Percentiles rank a stretch among this genome's conserved stretches.
phyloP scores from a whole-genome alignment of 768 basidiomycete genomes.

The Boletus eberwhitei region DNA sequence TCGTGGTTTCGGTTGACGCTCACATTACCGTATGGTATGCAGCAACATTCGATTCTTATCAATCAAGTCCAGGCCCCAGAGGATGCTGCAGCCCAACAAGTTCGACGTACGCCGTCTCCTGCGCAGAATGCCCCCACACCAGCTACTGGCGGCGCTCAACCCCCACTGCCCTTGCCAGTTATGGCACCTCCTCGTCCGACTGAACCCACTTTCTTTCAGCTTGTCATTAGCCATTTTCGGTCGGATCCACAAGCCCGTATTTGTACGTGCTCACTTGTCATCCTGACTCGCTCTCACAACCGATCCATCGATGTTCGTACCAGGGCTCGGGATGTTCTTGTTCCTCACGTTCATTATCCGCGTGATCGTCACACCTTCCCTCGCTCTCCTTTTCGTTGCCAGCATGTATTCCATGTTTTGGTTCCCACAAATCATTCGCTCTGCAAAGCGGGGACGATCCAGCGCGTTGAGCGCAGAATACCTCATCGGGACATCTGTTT shows the following conservation, averaged over 20 bases:
- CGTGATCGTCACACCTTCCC: conserved; percentile 62
- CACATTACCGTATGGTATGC: not conserved
- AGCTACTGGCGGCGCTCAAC: conserved; percentile 8
- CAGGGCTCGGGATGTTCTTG: conserved; percentile 67
- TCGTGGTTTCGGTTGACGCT: not conserved
- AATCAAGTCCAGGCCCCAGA: conserved; percentile 84
- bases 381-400: conserved; percentile 64
- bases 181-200: conserved; percentile 16
- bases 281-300: not conserved
- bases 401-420: conserved; percentile 77
- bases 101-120: conserved; percentile 14
- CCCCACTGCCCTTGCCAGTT: conserved; percentile 20
- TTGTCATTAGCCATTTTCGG: conserved; percentile 56
- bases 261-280: conserved; percentile 43
- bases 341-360: conserved; percentile 72
- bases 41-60: conserved; percentile 85
- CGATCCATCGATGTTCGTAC: conserved; percentile 2
- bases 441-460: conserved; percentile 63
- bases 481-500: conserved; percentile 70
- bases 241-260: conserved; percentile 70
- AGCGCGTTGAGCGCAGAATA: conserved; percentile 71
- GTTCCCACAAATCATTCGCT: conserved; percentile 81
- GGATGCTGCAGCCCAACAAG: conserved; percentile 38
- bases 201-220: conserved; percentile 37
- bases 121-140: conserved; percentile 1